Conservation (phyloP, 768 basidiomycete species). For the Auriscalpium vulgare region DNA sequence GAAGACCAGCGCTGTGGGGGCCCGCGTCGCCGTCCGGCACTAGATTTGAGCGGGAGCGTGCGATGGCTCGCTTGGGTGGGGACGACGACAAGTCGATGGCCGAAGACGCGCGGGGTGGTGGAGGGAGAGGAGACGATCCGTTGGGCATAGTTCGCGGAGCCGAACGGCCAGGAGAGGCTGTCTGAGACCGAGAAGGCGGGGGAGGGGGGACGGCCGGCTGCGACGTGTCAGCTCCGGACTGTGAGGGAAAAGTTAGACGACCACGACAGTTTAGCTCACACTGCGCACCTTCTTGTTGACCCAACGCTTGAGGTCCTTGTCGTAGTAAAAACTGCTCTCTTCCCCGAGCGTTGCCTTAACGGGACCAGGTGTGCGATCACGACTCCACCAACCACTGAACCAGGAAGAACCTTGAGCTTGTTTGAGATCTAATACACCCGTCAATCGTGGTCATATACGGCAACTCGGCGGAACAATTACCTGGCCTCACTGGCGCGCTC, state of each 20-base stretch:
- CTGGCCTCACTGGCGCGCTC: conserved; percentile 23
- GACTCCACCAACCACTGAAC: conserved; percentile 79
- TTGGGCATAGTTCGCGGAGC: conserved; percentile 26
- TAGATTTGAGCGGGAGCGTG: conserved; percentile 60
- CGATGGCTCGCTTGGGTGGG: conserved; percentile 41
- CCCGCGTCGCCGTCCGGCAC: conserved; percentile 37
- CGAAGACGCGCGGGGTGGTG: conserved; percentile 50
- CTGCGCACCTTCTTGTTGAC: conserved; percentile 79
- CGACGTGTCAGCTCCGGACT: conserved; percentile 51
- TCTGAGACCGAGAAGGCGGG: conserved; percentile 81
- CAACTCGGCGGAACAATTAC: conserved; percentile 14
- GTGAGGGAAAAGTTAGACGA: background rate
- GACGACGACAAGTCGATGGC: conserved; percentile 53
- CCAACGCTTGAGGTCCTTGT: conserved; percentile 93
- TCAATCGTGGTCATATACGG: background rate
- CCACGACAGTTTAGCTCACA: background rate
- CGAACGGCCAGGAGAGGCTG: conserved; percentile 67
- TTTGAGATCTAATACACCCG: conserved; percentile 2
- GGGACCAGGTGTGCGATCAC: conserved; percentile 57
- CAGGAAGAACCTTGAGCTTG: conserved; percentile 40
- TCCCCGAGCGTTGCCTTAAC: conserved; percentile 91
- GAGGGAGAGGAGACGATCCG: conserved; percentile 29
- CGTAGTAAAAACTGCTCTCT: conserved; percentile 84
- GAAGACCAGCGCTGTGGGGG: conserved; percentile 19
- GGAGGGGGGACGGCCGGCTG: conserved; percentile 53